A percentile compares a stretch with the other conserved stretches of the same genome.
These are phyloP conservation scores for Colletotrichum sansevieriae DNA, from an alignment of 2,329 filamentous ascomycete genomes.

Conservation along the genomic window DNA sequence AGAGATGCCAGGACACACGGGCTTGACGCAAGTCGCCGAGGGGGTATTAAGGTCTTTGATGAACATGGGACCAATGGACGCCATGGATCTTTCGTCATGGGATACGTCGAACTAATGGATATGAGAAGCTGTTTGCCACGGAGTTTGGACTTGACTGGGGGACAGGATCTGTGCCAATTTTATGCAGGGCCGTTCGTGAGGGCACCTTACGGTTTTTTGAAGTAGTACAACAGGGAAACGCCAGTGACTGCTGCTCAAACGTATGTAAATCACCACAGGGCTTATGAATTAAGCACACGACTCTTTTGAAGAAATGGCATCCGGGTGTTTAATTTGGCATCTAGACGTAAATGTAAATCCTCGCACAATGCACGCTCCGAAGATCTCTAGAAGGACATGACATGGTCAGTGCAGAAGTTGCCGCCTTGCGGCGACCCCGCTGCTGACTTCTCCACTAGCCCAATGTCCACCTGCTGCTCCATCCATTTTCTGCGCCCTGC, in stretches of 20 bases:
- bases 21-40: constrained; percentile 68
- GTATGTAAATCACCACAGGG: too few relatives aligned
- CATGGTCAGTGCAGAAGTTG: constrained; percentile 31
- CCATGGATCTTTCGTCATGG: constrained; percentile 68
- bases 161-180: background rate
- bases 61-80: constrained; percentile 71
- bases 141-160: constrained; percentile 1
- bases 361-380: background rate
- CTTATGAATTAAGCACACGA: constrained; percentile 5
- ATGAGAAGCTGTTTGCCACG: constrained; percentile 20
- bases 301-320: background rate
- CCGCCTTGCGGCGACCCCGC: constrained; percentile 24
- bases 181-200: background rate
- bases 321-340: too few relatives aligned
- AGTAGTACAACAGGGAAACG: background rate
- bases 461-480: background rate
- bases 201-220: background rate
- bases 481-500: constrained; percentile 23
- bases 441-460: background rate
- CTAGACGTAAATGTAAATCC: too few relatives aligned
- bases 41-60: constrained; percentile 69
- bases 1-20: constrained; percentile 56
- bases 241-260: background rate
- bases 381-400: background rate
- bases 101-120: constrained; percentile 49